phyloP scores from a whole-genome alignment of 257 asterid genomes.

The Solanum chilense region DNA sequence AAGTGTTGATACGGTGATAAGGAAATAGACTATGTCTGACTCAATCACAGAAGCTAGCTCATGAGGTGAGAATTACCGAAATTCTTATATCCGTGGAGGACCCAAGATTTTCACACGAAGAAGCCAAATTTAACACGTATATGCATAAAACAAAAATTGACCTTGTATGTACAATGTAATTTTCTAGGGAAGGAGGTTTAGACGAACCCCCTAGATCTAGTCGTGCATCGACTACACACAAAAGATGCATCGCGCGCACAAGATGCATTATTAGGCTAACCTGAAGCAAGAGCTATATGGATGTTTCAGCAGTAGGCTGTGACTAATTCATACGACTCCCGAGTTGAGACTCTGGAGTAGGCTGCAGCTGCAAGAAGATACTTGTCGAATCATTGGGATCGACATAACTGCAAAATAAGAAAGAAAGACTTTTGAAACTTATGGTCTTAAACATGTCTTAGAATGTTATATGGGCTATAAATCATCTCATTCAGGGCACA shows the following conservation, averaged over 20 bases:
- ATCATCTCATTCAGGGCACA: not conserved
- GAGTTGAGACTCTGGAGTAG: slow-evolving; percentile 53
- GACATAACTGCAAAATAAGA: slow-evolving; percentile 55
- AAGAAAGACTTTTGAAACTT: not conserved
- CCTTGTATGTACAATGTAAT: not conserved
- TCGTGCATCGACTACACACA: not conserved
- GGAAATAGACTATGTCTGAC: not conserved
- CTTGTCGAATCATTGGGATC: slow-evolving; percentile 91
- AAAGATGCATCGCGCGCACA: not conserved
- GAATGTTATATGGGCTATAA: not conserved
- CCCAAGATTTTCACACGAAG: not conserved
- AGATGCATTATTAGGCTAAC: not conserved
- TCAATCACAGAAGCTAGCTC: not conserved
- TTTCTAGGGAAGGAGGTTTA: not conserved
- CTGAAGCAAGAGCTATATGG: not conserved
- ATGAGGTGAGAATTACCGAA: not conserved
- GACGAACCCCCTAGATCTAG: not conserved
- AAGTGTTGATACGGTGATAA: not conserved
- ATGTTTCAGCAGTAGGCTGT: slow-evolving; percentile 14
- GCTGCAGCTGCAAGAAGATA: slow-evolving; percentile 82
- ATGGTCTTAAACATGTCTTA: not conserved
- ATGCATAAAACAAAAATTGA: not conserved
- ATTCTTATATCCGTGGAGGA: not conserved
- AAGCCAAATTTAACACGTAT: not conserved
- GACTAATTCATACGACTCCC: slow-evolving; percentile 65